These are phyloP conservation scores for Trichoderma oligosporum DNA, from an alignment of 2,329 filamentous ascomycete genomes.

Conservation along the genomic window DNA sequence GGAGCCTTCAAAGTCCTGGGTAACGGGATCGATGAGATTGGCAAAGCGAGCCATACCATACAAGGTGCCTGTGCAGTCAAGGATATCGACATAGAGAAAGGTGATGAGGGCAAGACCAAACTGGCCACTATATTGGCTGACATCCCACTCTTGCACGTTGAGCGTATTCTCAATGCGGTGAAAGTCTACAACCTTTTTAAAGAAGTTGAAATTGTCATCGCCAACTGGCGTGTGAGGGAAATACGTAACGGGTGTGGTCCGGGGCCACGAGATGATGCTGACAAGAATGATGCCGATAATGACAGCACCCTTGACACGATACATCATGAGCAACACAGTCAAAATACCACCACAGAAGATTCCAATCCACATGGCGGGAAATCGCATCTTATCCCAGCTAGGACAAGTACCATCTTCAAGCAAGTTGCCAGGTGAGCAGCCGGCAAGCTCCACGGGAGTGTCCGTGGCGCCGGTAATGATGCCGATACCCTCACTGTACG, in stretches of 20 bases:
- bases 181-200: conserved; percentile 82
- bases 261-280: conserved; percentile 84
- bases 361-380: conserved; percentile 79
- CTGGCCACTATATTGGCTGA: conserved; percentile 64
- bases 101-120: conserved; percentile 83
- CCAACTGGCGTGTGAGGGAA: conserved; percentile 72
- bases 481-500: conserved; percentile 79
- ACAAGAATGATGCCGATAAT: conserved; percentile 80
- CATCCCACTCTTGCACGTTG: conserved; percentile 69
- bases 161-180: conserved; percentile 69
- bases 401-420: conserved; percentile 56
- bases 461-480: conserved; percentile 64
- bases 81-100: conserved; percentile 86
- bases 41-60: conserved; percentile 88
- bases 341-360: conserved; percentile 82
- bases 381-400: conserved; percentile 68
- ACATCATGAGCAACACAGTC: conserved; percentile 77
- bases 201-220: conserved; percentile 73
- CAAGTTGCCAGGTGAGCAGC: conserved; percentile 52
- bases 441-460: conserved; percentile 72
- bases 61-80: conserved; percentile 80
- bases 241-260: conserved; percentile 70
- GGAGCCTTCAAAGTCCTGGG: conserved; percentile 83
- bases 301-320: conserved; percentile 81
- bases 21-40: conserved; percentile 73